Evolutionary conservation across 352 stramenopile genomes (phyloP).

Genomic region (Plasmopara viticola): DNA sequence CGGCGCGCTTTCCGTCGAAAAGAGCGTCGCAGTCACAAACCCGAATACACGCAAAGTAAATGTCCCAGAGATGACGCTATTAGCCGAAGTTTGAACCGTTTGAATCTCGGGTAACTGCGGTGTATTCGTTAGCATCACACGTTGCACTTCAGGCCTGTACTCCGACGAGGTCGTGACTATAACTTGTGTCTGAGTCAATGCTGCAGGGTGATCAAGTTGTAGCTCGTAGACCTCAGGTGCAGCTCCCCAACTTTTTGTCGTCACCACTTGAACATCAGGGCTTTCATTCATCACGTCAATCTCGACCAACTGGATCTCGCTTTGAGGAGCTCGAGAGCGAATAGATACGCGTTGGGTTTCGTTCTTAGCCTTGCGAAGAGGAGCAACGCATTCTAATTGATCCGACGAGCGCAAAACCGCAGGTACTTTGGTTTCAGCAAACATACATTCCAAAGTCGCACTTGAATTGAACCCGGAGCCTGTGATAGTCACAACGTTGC

Average conservation of each 20-base stretch:
- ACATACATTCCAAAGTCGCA: constrained; percentile 24
- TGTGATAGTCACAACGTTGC: neutral
- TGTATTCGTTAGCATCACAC: constrained; percentile 4
- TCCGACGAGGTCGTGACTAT: constrained; percentile 2
- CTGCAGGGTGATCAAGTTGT: constrained; percentile 10
- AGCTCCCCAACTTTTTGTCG: constrained; percentile 36
- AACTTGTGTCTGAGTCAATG: constrained; percentile 4
- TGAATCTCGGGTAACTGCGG: constrained; percentile 14
- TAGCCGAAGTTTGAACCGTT: constrained; percentile 12
- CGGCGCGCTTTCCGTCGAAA: neutral
- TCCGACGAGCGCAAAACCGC: constrained; percentile 7
- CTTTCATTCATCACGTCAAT: constrained; percentile 24
- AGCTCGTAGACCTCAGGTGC: constrained; percentile 27
- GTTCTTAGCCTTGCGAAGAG: constrained; percentile 3
- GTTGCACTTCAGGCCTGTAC: constrained; percentile 28
- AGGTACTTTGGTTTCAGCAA: constrained; percentile 16
- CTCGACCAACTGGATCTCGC: constrained; percentile 34
- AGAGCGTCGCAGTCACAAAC: constrained; percentile 7
- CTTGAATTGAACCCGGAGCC: constrained; percentile 3
- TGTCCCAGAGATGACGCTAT: constrained; percentile 11
- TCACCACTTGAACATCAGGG: constrained; percentile 39
- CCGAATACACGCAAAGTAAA: constrained; percentile 26
- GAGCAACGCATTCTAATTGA: constrained; percentile 28
- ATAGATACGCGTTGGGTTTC: constrained; percentile 4
- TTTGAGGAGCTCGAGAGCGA: constrained; percentile 6